Evolutionary conservation across 208 protist genomes (phyloP).

Genomic region (Phytomonas sp.): DNA sequence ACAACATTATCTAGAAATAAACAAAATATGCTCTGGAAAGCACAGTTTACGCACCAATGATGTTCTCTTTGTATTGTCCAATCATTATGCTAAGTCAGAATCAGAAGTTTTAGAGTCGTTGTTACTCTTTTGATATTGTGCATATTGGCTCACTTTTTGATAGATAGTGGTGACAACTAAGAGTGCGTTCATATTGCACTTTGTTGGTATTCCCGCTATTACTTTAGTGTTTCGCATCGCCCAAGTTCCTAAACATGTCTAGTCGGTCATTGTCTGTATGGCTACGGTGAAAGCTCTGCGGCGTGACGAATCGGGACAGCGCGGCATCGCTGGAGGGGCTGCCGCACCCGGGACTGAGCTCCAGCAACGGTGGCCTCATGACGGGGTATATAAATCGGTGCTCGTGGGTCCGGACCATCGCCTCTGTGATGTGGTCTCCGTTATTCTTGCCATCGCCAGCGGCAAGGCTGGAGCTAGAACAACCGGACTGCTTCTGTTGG

Average conservation of each 20-base stretch:
- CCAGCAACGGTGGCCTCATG: background rate
- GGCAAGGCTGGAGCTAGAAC: slow-evolving; percentile 16
- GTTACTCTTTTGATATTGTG: background rate
- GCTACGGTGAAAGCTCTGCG: background rate
- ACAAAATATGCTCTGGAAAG: background rate
- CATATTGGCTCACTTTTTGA: background rate
- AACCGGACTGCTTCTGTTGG: slow-evolving; percentile 11
- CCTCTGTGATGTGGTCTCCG: background rate
- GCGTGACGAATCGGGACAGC: background rate
- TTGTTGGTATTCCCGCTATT: background rate
- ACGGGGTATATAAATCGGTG: background rate
- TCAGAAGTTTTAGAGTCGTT: background rate
- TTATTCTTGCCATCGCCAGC: slow-evolving; percentile 1
- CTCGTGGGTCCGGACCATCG: background rate
- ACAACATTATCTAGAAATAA: background rate
- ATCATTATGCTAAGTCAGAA: background rate
- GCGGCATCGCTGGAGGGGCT: background rate
- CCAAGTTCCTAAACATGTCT: background rate
- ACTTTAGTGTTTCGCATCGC: background rate
- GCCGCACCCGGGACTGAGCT: background rate
- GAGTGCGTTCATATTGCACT: background rate
- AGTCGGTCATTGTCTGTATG: background rate
- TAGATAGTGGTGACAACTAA: background rate
- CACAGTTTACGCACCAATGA: background rate
- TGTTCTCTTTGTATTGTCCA: background rate